These are phyloP conservation scores for Colletotrichum chlorophyti DNA, from an alignment of 2,329 filamentous ascomycete species.

Conservation along the genomic window DNA sequence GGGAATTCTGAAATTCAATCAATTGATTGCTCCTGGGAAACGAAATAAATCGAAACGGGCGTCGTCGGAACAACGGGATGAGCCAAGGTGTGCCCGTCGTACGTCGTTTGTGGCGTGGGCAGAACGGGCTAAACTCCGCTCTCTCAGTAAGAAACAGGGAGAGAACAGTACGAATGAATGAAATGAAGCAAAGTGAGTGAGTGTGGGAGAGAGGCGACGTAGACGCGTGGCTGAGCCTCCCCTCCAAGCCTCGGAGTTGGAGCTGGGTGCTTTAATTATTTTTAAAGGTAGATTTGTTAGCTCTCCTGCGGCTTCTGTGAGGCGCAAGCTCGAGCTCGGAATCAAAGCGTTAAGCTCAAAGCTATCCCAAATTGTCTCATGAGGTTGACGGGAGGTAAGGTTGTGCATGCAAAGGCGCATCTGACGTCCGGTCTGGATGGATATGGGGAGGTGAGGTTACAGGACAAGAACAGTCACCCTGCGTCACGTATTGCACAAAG, in stretches of 20 bases:
- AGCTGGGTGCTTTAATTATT: slow-evolving; percentile 1
- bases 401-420: too few species aligned
- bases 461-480: too few species aligned
- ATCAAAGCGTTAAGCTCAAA: not conserved
- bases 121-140: not conserved
- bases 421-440: too few species aligned
- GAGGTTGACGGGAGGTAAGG: not conserved
- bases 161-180: too few species aligned
- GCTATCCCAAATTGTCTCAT: not conserved
- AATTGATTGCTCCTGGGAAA: not conserved
- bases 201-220: slow-evolving; percentile 3
- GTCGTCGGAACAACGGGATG: not conserved
- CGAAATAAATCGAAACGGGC: slow-evolving; percentile 1
- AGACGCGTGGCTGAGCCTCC: slow-evolving; percentile 23
- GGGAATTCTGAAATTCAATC: slow-evolving; percentile 1
- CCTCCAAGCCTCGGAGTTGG: slow-evolving; percentile 21
- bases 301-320: too few species aligned
- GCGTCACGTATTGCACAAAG: too few species aligned
- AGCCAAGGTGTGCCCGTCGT: too few species aligned
- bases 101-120: too few species aligned
- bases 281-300: too few species aligned
- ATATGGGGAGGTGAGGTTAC: too few species aligned
- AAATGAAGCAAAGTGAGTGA: not conserved
- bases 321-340: not conserved
- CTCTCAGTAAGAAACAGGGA: too few species aligned